phyloP scores from a whole-genome alignment of 1,284 basidiomycete genomes.

The Dichomitus squalens region DNA sequence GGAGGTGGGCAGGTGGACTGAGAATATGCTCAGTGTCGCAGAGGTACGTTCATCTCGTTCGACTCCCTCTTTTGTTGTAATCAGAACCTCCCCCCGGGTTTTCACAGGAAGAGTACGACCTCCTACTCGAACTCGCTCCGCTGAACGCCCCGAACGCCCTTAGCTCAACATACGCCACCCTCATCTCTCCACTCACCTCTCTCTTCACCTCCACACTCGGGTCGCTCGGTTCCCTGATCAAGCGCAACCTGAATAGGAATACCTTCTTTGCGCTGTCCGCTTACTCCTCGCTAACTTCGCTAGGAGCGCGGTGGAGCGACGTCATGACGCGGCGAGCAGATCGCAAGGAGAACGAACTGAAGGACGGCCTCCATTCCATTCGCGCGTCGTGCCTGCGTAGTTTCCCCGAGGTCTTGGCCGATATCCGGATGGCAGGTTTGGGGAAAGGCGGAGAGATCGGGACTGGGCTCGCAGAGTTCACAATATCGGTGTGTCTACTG shows the following conservation, averaged over 20 bases:
- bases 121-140: slow-evolving; percentile 63
- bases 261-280: slow-evolving; percentile 78
- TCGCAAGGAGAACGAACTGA: slow-evolving; percentile 65
- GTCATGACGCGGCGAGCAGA: slow-evolving; percentile 51
- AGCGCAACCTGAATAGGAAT: slow-evolving; percentile 83
- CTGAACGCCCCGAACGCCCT: slow-evolving; percentile 50
- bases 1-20: slow-evolving; percentile 71
- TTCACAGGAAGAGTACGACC: slow-evolving; percentile 59
- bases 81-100: background rate
- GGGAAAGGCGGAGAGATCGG: slow-evolving; percentile 52
- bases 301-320: slow-evolving; percentile 67
- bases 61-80: background rate
- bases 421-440: slow-evolving; percentile 64
- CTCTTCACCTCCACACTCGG: slow-evolving; percentile 65
- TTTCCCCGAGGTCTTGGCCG: slow-evolving; percentile 79
- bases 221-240: slow-evolving; percentile 68
- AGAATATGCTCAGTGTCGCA: slow-evolving; percentile 57
- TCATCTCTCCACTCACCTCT: slow-evolving; percentile 63
- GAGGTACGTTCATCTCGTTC: slow-evolving; percentile 49
- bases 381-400: slow-evolving; percentile 71
- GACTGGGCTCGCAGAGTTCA: slow-evolving; percentile 66
- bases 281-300: slow-evolving; percentile 55
- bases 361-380: slow-evolving; percentile 64
- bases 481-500: slow-evolving; percentile 49
- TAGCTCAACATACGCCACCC: slow-evolving; percentile 56